Conservation (phyloP, 371 early-diverging fungal genomes). For the Syncephalastrum monosporum region DNA sequence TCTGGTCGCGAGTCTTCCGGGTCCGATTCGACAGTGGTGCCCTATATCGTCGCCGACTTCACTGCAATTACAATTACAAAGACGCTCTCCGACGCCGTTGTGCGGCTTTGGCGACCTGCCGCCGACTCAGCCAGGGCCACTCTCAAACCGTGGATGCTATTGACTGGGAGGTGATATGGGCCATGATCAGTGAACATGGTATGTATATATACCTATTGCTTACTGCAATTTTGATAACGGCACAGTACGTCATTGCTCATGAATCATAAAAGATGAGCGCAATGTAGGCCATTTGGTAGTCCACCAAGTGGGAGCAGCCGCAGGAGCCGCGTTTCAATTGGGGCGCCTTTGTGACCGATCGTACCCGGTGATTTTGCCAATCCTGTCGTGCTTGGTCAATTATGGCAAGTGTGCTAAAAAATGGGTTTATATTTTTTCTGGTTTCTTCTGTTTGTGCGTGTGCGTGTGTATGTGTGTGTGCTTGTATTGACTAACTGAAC, state of each 20-base stretch:
- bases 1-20: slow-evolving; percentile 42
- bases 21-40: slow-evolving; percentile 41
- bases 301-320: slow-evolving; percentile 30
- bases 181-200: slow-evolving; percentile 52
- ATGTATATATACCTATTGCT: slow-evolving; percentile 1
- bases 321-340: slow-evolving; percentile 41
- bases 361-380: slow-evolving; percentile 45
- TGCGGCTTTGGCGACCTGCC: slow-evolving; percentile 29
- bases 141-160: slow-evolving; percentile 23
- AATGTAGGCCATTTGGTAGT: slow-evolving; percentile 36
- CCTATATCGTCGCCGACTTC: slow-evolving; percentile 34
- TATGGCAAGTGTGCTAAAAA: slow-evolving; percentile 29
- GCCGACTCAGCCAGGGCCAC: slow-evolving; percentile 15
- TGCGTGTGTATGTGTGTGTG: background rate
- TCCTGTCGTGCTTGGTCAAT: slow-evolving; percentile 44
- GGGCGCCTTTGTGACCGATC: slow-evolving; percentile 34
- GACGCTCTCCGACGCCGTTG: slow-evolving; percentile 27
- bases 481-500: slow-evolving; percentile 3
- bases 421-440: background rate
- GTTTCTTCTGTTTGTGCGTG: background rate
- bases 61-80: slow-evolving; percentile 32
- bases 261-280: slow-evolving; percentile 23
- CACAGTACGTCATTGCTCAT: slow-evolving; percentile 5
- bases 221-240: background rate
- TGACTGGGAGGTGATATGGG: slow-evolving; percentile 45